Percentiles rank a stretch among this genome's conserved stretches.
These are phyloP conservation scores for Dentipellis sp. DNA, from an alignment of 768 basidiomycete species.

Conservation along the genomic window DNA sequence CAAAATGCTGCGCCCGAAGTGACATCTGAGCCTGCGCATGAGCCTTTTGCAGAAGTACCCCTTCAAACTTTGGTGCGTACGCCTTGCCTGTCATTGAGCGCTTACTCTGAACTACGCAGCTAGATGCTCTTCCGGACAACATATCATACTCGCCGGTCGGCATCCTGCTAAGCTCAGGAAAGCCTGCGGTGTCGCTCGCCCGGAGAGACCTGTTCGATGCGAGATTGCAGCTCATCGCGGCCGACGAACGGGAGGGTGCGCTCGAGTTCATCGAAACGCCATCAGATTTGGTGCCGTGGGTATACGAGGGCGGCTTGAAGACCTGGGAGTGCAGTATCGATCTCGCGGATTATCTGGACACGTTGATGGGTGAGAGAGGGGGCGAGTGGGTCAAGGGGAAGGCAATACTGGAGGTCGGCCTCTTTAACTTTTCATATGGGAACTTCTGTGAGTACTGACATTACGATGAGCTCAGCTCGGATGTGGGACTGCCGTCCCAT, in stretches of 20 bases:
- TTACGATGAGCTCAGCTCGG: conserved; percentile 51
- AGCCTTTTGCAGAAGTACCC: conserved; percentile 21
- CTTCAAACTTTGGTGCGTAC: conserved; percentile 24
- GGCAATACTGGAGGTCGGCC: conserved; percentile 62
- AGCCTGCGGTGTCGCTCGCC: conserved; percentile 30
- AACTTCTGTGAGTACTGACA: neutral
- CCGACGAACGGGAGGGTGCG: conserved; percentile 19
- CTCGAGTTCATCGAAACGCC: conserved; percentile 69
- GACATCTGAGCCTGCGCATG: neutral
- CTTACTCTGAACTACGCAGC: conserved; percentile 27
- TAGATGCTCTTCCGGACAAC: conserved; percentile 55
- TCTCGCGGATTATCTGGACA: conserved; percentile 58
- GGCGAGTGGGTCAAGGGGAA: conserved; percentile 33
- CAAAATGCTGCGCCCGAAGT: conserved; percentile 1
- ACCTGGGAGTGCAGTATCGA: conserved; percentile 97
- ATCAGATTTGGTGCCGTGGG: conserved; percentile 83
- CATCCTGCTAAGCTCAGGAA: conserved; percentile 33
- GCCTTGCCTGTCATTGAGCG: neutral
- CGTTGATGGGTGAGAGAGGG: conserved; percentile 17
- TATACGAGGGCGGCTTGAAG: conserved; percentile 95
- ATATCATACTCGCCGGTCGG: conserved; percentile 76
- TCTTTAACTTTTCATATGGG: neutral
- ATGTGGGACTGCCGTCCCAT: conserved; percentile 88
- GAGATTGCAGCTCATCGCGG: conserved; percentile 84
- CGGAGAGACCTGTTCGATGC: conserved; percentile 92